Conservation (phyloP, 2,329 filamentous ascomycete genomes). For the Fusarium phyllophilum region DNA sequence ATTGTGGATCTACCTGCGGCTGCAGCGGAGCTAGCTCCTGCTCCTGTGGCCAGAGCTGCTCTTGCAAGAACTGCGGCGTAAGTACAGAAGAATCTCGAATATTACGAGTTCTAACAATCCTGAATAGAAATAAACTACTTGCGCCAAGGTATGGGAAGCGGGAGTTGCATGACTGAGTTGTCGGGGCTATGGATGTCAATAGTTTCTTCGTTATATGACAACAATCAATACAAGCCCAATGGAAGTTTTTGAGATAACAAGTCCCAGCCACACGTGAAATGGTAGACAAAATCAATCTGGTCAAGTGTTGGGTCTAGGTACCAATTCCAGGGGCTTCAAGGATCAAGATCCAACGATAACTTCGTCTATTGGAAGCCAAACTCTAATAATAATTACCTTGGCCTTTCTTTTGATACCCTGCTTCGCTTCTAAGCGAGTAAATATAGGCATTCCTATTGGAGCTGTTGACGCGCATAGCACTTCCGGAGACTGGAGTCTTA, state of each 20-base stretch:
- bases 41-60: constrained; percentile 6
- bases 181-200: neutral
- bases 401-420: neutral
- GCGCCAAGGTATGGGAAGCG: accelerated
- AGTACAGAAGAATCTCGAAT: accelerated
- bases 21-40: constrained; percentile 3
- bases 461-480: neutral
- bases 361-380: neutral
- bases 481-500: neutral
- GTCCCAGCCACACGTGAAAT: neutral
- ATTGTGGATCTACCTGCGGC: constrained; percentile 15
- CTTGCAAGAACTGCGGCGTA: constrained; percentile 24
- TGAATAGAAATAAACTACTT: neutral
- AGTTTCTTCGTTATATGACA: too few species aligned
- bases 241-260: accelerated
- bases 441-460: neutral
- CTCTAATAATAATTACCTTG: neutral
- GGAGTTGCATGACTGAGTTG: too few species aligned
- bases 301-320: neutral
- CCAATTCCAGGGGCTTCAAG: neutral
- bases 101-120: accelerated
- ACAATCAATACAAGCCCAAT: neutral
- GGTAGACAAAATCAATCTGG: too few species aligned
- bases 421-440: neutral
- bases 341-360: neutral